These are phyloP conservation scores for sunflower (Helianthus annuus) DNA, from an alignment of 129 eudicot species.

Conservation along the genomic window HanXRQr2.0-SUNRISE NC_035449.2:171602777-171603276, in stretches of 20 bases:
- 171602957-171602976: no score
- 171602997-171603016: no score
- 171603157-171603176: neutral
- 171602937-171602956: no score
- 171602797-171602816: neutral
- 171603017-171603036: no score
- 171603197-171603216: neutral
- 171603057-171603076: neutral
- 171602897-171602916: no score
- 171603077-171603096: neutral
- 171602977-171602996: no score
- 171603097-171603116: neutral
- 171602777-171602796: neutral
- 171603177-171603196: neutral
- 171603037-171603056: neutral
- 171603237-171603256: conserved; percentile 50
- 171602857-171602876: neutral
- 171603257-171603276: conserved; percentile 93
- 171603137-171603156: neutral
- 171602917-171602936: no score
- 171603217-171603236: neutral
- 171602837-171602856: neutral
- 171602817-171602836: neutral
- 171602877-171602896: no score
- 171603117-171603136: neutral